These are phyloP conservation scores for Talaromyces sp. DNA, from an alignment of 2,329 filamentous ascomycete species.

Conservation along the genomic window DNA sequence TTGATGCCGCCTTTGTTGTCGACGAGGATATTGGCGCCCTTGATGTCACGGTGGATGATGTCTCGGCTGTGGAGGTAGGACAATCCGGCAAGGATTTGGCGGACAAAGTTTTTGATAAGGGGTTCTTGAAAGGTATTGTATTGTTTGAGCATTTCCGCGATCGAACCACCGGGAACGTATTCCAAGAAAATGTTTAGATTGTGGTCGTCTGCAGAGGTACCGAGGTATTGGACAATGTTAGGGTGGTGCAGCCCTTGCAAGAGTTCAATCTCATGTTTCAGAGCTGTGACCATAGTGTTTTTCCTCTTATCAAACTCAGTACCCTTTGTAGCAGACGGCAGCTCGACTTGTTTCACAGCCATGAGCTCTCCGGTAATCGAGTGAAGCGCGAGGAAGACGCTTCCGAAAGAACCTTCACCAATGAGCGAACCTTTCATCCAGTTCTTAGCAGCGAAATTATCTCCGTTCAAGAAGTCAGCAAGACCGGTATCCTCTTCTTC, in stretches of 20 bases:
- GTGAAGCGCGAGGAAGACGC: constrained; percentile 90
- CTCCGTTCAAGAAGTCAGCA: constrained; percentile 81
- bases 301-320: constrained; percentile 81
- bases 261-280: constrained; percentile 94
- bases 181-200: constrained; percentile 99
- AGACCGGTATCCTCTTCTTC: constrained; percentile 89
- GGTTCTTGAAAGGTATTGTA: constrained; percentile 94
- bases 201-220: constrained; percentile 84
- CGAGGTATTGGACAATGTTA: constrained; percentile 97
- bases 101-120: constrained; percentile 91
- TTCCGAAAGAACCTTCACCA: constrained; percentile 93
- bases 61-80: constrained; percentile 91
- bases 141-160: constrained; percentile 97
- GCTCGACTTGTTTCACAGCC: constrained; percentile 96
- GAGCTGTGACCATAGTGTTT: constrained; percentile 95
- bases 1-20: constrained; percentile 99
- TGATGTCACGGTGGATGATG: constrained; percentile 98
- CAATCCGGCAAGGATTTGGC: constrained; percentile 88
- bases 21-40: constrained; percentile 96
- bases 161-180: constrained; percentile 94
- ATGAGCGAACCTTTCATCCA: constrained; percentile 99
- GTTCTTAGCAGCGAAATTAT: constrained; percentile 94
- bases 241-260: constrained; percentile 90
- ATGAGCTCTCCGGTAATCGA: constrained; percentile 95
- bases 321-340: constrained; percentile 75